Conservation (phyloP, 2,329 filamentous ascomycete species). For the Pseudopyrenochaeta lycopersici region DNA sequence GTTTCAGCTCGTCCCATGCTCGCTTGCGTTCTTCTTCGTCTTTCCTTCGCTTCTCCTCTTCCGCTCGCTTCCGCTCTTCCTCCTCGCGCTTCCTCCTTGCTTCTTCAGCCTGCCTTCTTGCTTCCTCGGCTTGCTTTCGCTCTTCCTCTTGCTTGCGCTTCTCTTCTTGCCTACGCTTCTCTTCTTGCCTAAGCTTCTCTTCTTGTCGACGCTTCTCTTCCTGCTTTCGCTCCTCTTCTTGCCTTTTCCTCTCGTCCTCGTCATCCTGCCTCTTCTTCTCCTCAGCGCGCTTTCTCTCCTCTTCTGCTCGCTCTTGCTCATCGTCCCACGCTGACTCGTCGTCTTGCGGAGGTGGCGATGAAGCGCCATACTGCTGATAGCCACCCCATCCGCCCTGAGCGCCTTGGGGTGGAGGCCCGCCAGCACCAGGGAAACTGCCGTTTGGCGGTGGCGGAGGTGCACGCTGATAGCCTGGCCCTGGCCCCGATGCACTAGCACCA, state of each 20-base stretch:
- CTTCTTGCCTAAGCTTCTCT: constrained; percentile 41
- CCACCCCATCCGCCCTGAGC: constrained; percentile 34
- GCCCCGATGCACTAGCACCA: constrained; percentile 31
- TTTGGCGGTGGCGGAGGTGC: constrained; percentile 39
- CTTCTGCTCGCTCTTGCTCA: constrained; percentile 53
- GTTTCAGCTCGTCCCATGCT: constrained; percentile 49
- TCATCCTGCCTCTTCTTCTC: constrained; percentile 50
- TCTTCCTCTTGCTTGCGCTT: constrained; percentile 50
- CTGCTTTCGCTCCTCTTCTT: constrained; percentile 42
- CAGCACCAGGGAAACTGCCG: constrained; percentile 43
- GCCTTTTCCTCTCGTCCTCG: constrained; percentile 30
- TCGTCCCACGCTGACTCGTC: constrained; percentile 44
- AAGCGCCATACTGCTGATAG: constrained; percentile 43
- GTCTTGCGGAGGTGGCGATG: constrained; percentile 42
- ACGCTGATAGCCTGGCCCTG: constrained; percentile 40
- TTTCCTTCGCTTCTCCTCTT: constrained; percentile 42
- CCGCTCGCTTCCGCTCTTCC: constrained; percentile 19
- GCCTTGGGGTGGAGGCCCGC: constrained; percentile 41
- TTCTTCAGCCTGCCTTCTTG: constrained; percentile 59
- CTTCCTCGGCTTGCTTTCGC: constrained; percentile 53
- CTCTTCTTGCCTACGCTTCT: constrained; percentile 70
- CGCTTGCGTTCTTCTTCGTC: constrained; percentile 56
- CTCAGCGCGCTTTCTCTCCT: constrained; percentile 70
- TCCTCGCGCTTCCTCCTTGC: constrained; percentile 59
- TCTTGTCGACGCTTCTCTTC: constrained; percentile 67